Percentiles rank a stretch among this genome's conserved stretches.
These are phyloP conservation scores for Xylariaceae sp. DNA, from an alignment of 2,329 filamentous ascomycete species.

Conservation along the genomic window DNA sequence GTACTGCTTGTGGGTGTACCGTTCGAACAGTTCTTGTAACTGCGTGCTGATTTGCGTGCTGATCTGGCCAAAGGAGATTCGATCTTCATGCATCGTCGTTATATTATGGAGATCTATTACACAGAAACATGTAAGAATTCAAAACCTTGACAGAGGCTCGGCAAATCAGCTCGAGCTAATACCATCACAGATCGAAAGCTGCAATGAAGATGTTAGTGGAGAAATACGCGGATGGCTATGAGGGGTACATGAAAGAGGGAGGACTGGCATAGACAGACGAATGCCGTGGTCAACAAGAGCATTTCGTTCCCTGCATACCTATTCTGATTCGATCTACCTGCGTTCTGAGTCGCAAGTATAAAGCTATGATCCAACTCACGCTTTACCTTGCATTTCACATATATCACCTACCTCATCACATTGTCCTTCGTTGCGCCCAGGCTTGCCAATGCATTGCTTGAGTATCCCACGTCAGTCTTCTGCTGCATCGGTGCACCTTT, in stretches of 20 bases:
- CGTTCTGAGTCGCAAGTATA: no score
- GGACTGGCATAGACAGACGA: not conserved
- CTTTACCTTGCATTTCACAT: no score
- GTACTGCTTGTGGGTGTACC: constrained; percentile 21
- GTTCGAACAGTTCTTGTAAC: not conserved
- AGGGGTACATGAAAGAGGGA: constrained; percentile 4
- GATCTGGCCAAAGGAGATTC: constrained; percentile 8
- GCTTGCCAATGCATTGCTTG: no score
- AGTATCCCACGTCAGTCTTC: no score
- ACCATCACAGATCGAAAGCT: constrained; percentile 6
- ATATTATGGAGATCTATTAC: constrained; percentile 8
- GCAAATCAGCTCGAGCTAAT: not conserved
- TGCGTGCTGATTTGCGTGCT: not conserved
- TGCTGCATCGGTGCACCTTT: no score
- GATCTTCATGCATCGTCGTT: constrained; percentile 12
- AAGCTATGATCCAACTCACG: no score
- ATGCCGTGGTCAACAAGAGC: no score
- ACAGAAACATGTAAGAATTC: constrained; percentile 9
- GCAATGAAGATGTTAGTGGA: constrained; percentile 13
- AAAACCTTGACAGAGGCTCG: not conserved
- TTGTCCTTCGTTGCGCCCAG: no score
- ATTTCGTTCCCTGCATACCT: no score
- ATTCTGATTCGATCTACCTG: no score
- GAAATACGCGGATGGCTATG: constrained; percentile 14
- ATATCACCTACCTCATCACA: no score